Evolutionary conservation across 139 green algal genomes (phyloP).

Genomic region (Closterium sp.): DNA sequence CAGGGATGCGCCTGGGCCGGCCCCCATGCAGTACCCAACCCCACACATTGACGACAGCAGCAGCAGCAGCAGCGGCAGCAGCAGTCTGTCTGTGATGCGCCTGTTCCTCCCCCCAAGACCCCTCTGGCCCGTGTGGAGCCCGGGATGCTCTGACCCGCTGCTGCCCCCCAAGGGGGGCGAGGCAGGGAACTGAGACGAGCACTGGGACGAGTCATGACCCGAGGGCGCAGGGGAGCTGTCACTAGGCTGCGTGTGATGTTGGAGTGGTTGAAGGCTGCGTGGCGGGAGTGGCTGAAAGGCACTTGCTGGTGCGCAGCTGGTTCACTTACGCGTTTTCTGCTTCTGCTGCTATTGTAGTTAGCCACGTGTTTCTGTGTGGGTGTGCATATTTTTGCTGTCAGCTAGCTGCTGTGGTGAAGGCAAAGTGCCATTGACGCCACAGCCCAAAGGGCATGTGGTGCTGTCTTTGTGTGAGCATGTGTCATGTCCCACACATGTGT

Average conservation of each 20-base stretch:
- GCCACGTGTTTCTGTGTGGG: background rate
- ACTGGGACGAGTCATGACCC: background rate
- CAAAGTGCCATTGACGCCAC: background rate
- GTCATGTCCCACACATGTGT: background rate
- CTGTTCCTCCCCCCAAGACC: background rate
- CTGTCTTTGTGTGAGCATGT: background rate
- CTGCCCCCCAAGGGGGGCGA: too few species aligned
- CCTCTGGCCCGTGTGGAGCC: background rate
- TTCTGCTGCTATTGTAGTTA: background rate
- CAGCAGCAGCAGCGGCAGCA: background rate
- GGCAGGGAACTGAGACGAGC: background rate
- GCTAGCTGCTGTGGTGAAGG: background rate
- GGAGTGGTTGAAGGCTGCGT: background rate
- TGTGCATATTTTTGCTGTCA: background rate
- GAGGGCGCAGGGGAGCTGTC: background rate
- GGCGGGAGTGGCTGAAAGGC: background rate
- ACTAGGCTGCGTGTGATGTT: background rate
- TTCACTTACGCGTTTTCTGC: too few species aligned
- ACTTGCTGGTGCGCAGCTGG: background rate
- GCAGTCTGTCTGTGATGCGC: background rate
- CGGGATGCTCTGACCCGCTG: background rate
- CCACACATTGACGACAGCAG: background rate
- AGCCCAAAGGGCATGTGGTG: background rate
- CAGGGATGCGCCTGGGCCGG: too few species aligned
- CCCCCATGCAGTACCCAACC: too few species aligned